These are phyloP conservation scores for Omphalea diandra DNA, from an alignment of 441 rosid species.

Conservation along the genomic window DNA sequence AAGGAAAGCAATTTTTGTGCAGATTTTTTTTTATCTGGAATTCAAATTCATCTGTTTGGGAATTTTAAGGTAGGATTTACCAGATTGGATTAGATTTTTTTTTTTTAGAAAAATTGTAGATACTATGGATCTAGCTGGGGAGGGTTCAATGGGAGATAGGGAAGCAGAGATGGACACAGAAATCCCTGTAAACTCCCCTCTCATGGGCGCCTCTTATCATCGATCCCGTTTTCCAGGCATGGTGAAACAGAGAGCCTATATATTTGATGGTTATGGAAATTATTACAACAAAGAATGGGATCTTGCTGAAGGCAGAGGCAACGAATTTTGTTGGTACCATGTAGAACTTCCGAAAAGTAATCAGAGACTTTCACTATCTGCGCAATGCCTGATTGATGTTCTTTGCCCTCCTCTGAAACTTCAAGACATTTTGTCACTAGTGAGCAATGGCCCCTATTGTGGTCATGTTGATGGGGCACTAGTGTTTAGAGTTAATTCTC, in stretches of 20 bases:
- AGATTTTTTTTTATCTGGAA: background rate
- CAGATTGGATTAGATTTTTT: too few species aligned
- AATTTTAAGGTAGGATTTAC: background rate
- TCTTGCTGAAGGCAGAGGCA: constrained; percentile 63
- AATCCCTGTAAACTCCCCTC: constrained; percentile 29
- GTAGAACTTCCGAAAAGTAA: constrained; percentile 81
- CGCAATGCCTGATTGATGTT: constrained; percentile 81
- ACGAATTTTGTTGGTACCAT: constrained; percentile 95
- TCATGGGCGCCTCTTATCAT: constrained; percentile 17
- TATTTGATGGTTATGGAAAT: constrained; percentile 75
- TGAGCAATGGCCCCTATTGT: constrained; percentile 93
- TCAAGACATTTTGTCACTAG: constrained; percentile 93
- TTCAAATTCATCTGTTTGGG: background rate
- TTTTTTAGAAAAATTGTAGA: constrained; percentile 1
- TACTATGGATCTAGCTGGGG: constrained; percentile 50
- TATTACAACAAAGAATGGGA: constrained; percentile 79
- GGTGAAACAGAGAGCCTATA: constrained; percentile 77
- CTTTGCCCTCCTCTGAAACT: constrained; percentile 95
- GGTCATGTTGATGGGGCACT: constrained; percentile 87
- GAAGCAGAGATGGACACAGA: constrained; percentile 46
- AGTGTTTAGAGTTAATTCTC: constrained; percentile 91
- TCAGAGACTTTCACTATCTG: constrained; percentile 75
- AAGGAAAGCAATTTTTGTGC: background rate
- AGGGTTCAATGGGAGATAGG: constrained; percentile 37
- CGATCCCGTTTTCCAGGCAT: constrained; percentile 54